A percentile compares a stretch with the other conserved stretches of the same genome.
Conservation (phyloP, 345 rosid genomes). For the Salix dunnii region DNA sequence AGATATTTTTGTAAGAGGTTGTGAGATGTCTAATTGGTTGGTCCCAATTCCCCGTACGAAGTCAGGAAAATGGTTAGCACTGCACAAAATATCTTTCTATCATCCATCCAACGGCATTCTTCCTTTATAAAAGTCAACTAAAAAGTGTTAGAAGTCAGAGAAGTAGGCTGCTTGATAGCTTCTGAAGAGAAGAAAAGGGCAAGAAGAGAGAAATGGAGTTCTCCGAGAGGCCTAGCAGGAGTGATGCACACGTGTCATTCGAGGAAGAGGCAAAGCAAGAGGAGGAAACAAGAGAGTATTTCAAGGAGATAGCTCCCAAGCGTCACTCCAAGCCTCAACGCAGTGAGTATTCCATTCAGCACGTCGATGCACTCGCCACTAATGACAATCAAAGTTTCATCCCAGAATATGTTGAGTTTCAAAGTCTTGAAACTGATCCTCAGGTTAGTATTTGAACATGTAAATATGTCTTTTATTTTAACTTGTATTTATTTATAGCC, state of each 20-base stretch:
- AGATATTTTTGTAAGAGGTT: background rate
- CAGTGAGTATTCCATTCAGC: slow-evolving; percentile 47
- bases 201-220: slow-evolving; percentile 22
- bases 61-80: background rate
- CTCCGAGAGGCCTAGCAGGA: slow-evolving; percentile 47
- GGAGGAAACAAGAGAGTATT: slow-evolving; percentile 40
- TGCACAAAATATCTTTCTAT: background rate
- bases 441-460: slow-evolving; percentile 17
- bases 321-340: slow-evolving; percentile 67
- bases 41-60: background rate
- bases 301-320: slow-evolving; percentile 45
- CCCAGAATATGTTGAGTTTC: slow-evolving; percentile 46
- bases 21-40: background rate
- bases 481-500: too few relatives aligned
- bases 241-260: slow-evolving; percentile 44
- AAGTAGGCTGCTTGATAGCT: background rate
- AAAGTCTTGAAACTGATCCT: slow-evolving; percentile 42
- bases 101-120: background rate
- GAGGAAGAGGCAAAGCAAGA: slow-evolving; percentile 47
- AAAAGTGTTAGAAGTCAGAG: too few relatives aligned
- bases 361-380: slow-evolving; percentile 31
- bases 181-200: background rate
- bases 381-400: background rate
- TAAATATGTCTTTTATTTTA: too few relatives aligned
- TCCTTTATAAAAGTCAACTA: background rate